Conservation (phyloP, 2,329 filamentous ascomycete genomes). For the Trichoderma sp. region DNA sequence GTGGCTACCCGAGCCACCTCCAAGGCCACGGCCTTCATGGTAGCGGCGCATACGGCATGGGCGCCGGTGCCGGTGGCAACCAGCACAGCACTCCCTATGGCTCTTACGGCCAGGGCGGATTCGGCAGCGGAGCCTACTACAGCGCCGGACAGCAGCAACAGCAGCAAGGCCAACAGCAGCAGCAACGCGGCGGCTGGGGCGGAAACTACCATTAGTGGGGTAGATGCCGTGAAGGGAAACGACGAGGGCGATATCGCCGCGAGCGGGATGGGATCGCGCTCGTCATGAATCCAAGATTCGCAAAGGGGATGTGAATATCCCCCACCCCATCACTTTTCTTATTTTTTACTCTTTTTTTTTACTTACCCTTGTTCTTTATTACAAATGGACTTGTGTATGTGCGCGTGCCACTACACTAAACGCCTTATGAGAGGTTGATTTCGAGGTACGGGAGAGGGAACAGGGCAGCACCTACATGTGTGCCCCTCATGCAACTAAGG, state of each 20-base stretch:
- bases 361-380: slow-evolving; percentile 13
- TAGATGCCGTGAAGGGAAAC: slow-evolving; percentile 34
- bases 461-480: slow-evolving; percentile 35
- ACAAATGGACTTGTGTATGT: slow-evolving; percentile 24
- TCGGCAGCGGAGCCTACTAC: slow-evolving; percentile 52
- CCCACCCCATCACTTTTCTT: background rate
- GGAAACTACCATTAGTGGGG: slow-evolving; percentile 57
- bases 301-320: background rate
- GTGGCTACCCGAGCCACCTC: slow-evolving; percentile 57
- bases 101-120: slow-evolving; percentile 53
- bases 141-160: slow-evolving; percentile 40
- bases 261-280: slow-evolving; percentile 1
- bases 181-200: slow-evolving; percentile 56
- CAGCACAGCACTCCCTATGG: slow-evolving; percentile 59
- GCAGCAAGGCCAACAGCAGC: slow-evolving; percentile 38
- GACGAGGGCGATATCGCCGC: slow-evolving; percentile 23
- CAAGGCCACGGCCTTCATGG: slow-evolving; percentile 56
- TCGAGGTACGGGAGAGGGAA: slow-evolving; percentile 32
- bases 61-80: slow-evolving; percentile 50
- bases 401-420: slow-evolving; percentile 19
- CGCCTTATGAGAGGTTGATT: slow-evolving; percentile 24
- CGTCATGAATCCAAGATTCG: background rate
- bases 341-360: background rate
- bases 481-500: slow-evolving; percentile 25
- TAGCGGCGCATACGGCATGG: slow-evolving; percentile 57